Percentiles rank a stretch among this genome's conserved stretches.
Conservation (phyloP, 2,329 filamentous ascomycete genomes). For the Sporothrix mexicana region DNA sequence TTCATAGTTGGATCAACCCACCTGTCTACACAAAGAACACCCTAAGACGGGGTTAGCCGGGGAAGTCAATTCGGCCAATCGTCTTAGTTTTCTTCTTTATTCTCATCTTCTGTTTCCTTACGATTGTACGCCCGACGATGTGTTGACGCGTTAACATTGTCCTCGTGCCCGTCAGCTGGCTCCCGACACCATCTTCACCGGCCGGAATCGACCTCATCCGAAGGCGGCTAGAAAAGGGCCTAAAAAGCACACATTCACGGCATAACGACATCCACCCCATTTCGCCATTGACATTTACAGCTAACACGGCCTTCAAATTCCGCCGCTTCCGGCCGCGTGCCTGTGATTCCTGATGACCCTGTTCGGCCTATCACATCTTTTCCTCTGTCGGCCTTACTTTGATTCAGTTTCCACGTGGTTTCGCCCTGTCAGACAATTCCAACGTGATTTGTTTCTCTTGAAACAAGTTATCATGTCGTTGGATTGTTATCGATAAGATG, state of each 20-base stretch:
- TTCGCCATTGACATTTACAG: not conserved
- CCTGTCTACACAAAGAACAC: not conserved
- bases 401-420: too few relatives aligned
- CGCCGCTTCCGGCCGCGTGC: not conserved
- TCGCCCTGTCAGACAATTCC: not conserved
- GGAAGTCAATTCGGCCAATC: conserved; percentile 4
- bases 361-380: not conserved
- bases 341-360: not conserved
- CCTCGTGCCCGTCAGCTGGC: not conserved
- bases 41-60: conserved; percentile 2
- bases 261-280: not conserved
- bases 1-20: not conserved
- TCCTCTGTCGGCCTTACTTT: not conserved
- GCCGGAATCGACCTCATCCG: conserved; percentile 20
- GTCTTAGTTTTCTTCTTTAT: not conserved
- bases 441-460: not conserved
- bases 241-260: too few relatives aligned
- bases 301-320: not conserved
- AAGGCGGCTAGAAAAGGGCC: conserved; percentile 5
- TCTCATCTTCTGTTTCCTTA: not conserved
- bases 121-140: conserved; percentile 2
- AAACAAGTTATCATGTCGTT: not conserved
- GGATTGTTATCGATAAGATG: not conserved
- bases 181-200: not conserved
- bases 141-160: not conserved